These are phyloP conservation scores for Hypoxylon sp. DNA, from an alignment of 2,329 filamentous ascomycete genomes.

Conservation along the genomic window DNA sequence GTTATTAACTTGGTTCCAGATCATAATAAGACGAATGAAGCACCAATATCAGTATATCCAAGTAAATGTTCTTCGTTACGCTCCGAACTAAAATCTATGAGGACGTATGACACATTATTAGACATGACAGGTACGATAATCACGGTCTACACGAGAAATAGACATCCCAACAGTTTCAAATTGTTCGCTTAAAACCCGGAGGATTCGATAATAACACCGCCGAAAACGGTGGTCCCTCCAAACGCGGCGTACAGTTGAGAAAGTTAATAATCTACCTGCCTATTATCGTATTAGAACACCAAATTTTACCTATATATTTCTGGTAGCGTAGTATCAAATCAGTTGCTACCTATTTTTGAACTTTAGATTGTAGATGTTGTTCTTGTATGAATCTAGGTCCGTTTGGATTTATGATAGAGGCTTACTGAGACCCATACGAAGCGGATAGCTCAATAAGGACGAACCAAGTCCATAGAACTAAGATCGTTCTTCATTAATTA, in stretches of 20 bases:
- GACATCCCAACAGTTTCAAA: neutral
- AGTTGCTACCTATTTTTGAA: neutral
- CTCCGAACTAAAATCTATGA: neutral
- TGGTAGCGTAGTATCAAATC: neutral
- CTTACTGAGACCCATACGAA: neutral
- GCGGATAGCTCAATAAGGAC: neutral
- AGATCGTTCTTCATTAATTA: neutral
- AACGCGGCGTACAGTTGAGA: neutral
- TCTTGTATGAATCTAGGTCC: neutral
- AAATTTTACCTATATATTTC: too few relatives aligned
- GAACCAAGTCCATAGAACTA: neutral
- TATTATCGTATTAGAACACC: too few relatives aligned
- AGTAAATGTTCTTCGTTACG: neutral
- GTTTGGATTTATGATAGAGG: too few relatives aligned
- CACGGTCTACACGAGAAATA: neutral
- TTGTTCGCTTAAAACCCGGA: neutral
- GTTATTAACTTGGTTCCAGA: neutral
- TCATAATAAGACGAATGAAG: neutral
- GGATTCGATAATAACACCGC: neutral
- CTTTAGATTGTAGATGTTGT: neutral
- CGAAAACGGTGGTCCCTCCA: neutral
- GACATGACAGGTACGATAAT: neutral
- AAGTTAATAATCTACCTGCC: too few relatives aligned
- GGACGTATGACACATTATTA: neutral
- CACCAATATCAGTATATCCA: neutral